Conservation (phyloP, 352 stramenopile species). For the Blastocystis sp. region DNA sequence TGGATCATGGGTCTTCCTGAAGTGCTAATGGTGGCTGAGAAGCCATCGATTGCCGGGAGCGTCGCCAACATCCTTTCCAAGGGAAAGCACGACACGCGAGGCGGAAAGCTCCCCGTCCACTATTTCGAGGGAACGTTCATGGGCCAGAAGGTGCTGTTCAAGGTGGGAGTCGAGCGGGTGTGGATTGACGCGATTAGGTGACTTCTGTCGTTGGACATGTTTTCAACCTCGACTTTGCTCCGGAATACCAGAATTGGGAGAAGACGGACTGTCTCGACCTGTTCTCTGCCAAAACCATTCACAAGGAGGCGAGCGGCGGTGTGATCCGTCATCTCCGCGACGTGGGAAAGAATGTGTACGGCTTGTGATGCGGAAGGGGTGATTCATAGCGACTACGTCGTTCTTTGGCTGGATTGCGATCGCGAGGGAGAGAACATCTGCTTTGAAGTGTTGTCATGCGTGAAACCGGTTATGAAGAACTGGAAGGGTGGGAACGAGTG, state of each 20-base stretch:
- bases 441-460: conserved; percentile 83
- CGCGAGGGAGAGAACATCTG: conserved; percentile 86
- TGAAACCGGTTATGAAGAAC: conserved; percentile 78
- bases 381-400: conserved; percentile 75
- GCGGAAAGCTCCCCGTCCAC: conserved; percentile 75
- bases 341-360: conserved; percentile 72
- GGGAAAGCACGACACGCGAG: conserved; percentile 68
- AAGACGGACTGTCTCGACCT: conserved; percentile 75
- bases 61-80: conserved; percentile 75
- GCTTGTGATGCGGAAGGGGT: conserved; percentile 71
- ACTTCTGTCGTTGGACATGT: conserved; percentile 79
- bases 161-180: conserved; percentile 62
- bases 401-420: conserved; percentile 87
- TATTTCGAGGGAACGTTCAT: conserved; percentile 75
- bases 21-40: conserved; percentile 80
- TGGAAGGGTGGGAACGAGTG: conserved; percentile 56
- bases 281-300: conserved; percentile 74
- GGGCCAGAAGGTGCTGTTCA: conserved; percentile 72
- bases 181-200: conserved; percentile 71
- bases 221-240: conserved; percentile 77
- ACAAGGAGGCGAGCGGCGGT: conserved; percentile 72
- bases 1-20: conserved; percentile 56
- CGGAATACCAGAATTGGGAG: conserved; percentile 76
- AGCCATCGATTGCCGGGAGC: conserved; percentile 77
- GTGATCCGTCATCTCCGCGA: conserved; percentile 67